Conservation (phyloP, 2,329 filamentous ascomycete species). For the Aspergillus ochraceoroseus region DNA sequence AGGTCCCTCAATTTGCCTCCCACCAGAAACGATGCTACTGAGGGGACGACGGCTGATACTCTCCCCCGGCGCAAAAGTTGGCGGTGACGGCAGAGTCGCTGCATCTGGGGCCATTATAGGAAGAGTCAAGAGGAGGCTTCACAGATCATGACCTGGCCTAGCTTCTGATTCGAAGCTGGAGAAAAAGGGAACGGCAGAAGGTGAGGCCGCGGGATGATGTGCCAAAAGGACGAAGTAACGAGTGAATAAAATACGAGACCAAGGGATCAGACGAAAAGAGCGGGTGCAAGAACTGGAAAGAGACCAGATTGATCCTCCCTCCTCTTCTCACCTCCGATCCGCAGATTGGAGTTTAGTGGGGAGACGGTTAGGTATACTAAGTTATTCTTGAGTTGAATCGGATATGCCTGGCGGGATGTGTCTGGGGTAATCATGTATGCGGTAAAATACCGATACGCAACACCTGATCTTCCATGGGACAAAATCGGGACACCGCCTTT, state of each 20-base stretch:
- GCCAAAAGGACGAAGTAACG: slow-evolving; percentile 1
- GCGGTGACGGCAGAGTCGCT: slow-evolving; percentile 36
- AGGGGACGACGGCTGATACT: slow-evolving; percentile 23
- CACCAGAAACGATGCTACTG: slow-evolving; percentile 29
- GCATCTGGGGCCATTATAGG: slow-evolving; percentile 39
- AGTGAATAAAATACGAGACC: slow-evolving; percentile 2
- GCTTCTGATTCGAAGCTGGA: slow-evolving; percentile 3
- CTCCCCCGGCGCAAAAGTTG: slow-evolving; percentile 34
- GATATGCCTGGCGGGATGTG: too few relatives aligned
- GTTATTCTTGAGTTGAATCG: too few relatives aligned
- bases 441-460: too few relatives aligned
- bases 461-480: too few relatives aligned
- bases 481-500: too few relatives aligned
- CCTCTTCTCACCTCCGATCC: too few relatives aligned
- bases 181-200: slow-evolving; percentile 5
- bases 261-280: slow-evolving; percentile 1
- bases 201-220: slow-evolving; percentile 1
- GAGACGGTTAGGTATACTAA: too few relatives aligned
- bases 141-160: slow-evolving; percentile 28
- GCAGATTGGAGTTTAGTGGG: too few relatives aligned
- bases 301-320: too few relatives aligned
- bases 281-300: too few relatives aligned
- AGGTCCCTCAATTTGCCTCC: slow-evolving; percentile 23
- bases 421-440: too few relatives aligned
- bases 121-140: slow-evolving; percentile 14